A percentile compares a stretch with the other conserved stretches of the same genome.
Conservation (phyloP, 139 green algal genomes). For the Micromonas commoda region DNA sequence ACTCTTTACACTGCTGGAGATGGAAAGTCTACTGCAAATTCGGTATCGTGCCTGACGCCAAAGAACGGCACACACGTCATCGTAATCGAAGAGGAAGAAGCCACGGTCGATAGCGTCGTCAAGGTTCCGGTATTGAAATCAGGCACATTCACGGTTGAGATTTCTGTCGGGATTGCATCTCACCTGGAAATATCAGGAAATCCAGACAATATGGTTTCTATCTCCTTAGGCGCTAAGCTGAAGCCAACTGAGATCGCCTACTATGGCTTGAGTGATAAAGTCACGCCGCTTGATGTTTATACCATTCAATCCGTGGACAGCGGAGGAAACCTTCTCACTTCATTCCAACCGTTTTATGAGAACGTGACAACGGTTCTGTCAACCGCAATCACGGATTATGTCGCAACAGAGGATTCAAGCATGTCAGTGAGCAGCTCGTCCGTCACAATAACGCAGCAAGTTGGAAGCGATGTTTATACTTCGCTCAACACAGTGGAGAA, state of each 20-base stretch:
- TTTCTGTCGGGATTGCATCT: not conserved
- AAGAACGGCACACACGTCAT: not conserved
- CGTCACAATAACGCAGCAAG: no score
- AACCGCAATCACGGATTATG: not conserved
- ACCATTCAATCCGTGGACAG: not conserved
- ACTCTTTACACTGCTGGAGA: not conserved
- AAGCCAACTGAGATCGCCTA: not conserved
- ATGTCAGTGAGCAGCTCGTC: no score
- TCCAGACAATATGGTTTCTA: not conserved
- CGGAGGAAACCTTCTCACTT: not conserved
- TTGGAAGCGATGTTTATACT: no score
- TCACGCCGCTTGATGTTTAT: not conserved
- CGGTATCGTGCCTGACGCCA: not conserved
- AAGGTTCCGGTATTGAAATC: not conserved
- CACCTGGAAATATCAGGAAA: not conserved
- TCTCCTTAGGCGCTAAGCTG: not conserved
- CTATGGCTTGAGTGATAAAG: not conserved
- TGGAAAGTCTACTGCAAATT: not conserved
- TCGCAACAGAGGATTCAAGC: no score
- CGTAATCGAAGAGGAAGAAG: not conserved
- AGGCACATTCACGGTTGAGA: not conserved
- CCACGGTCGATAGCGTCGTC: not conserved
- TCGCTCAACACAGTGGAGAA: no score
- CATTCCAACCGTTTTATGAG: not conserved
- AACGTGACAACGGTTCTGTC: not conserved